Base-by-base conservation (phyloP, 2,329 filamentous ascomycete genomes). In the Aphanoascus verrucosus region DNA sequence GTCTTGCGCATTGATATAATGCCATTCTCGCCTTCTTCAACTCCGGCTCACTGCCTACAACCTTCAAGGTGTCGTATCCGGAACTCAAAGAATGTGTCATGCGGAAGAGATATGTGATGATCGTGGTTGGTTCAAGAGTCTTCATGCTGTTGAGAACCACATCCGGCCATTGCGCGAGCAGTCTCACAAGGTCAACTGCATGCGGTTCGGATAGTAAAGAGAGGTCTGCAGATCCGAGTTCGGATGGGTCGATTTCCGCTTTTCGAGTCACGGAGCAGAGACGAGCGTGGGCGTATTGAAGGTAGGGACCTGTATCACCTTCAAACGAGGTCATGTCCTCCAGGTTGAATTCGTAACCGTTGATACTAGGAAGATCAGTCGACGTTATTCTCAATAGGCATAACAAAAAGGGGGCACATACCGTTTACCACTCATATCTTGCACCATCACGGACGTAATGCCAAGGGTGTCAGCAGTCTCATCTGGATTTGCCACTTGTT, bases 351-450 rank as follows among this genome's bases (percentile, higher is more conserved):
- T 78, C 74, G 66, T 84, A 83, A 62, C 80, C 78, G 69, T 83
- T 82, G 65, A 82, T 74, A 58, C 76, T 77, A 54, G 71, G 67
- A 41, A 77, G 64, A 55, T 74, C 74, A 44, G 68, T 78, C 71
- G 60, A 72, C 70, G n/a, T 77, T 66, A 73, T 56, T 72, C 69
- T 32, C 11, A 69, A 73, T 19, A 37, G 23, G 40, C 20, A n/a
- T 9, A n/a, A 31, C 3, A 44, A 14, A 41, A 7, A 12, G 11
- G 20, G 19, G 46, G 15, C 47, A 64, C 78, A 59, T 71, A 85
- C 84, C 87, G 81, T 81, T 96, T 97, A 68, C 91, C 93, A 60
- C 81, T 86, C 88, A 97, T 95, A 66, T 97, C 93, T 71, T 97
- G 91, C 17, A 95, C 88, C 89, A 97, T 97, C 65, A 97, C 91